A percentile compares a stretch with the other conserved stretches of the same genome.
Evolutionary conservation across 176 grass and related monocot genomes (phyloP).

Genomic region (Lolium multiflorum): DNA sequence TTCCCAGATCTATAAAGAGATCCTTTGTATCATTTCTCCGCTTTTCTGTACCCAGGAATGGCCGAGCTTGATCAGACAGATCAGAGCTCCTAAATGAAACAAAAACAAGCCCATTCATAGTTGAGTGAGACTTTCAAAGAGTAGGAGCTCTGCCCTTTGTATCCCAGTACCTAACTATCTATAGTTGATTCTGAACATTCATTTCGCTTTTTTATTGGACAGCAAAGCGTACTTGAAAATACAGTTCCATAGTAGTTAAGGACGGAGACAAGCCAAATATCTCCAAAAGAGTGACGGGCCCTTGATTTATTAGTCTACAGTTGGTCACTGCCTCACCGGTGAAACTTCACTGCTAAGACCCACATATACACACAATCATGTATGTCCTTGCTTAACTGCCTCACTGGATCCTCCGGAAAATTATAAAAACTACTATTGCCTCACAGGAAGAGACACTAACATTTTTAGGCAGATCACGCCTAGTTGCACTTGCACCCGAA

Average conservation of each 20-base stretch:
- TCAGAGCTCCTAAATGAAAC: not conserved
- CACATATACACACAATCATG: slow-evolving; percentile 41
- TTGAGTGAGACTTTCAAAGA: not conserved
- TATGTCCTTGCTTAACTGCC: slow-evolving; percentile 35
- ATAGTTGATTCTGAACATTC: not conserved
- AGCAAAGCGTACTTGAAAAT: slow-evolving; percentile 28
- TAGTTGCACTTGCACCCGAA: not conserved
- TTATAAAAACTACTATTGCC: not conserved
- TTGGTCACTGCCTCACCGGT: slow-evolving; percentile 46
- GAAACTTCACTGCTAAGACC: slow-evolving; percentile 37
- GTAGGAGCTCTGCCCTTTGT: not conserved
- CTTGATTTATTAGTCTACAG: slow-evolving; percentile 47
- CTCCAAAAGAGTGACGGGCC: slow-evolving; percentile 33
- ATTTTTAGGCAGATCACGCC: not conserved
- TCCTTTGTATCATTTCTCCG: slow-evolving; percentile 4
- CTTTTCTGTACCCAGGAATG: slow-evolving; percentile 32
- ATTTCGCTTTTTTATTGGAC: not conserved
- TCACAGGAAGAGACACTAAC: slow-evolving; percentile 7
- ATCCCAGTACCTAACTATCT: not conserved
- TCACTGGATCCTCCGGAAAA: slow-evolving; percentile 11
- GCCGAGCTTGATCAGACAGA: slow-evolving; percentile 8
- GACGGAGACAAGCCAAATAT: slow-evolving; percentile 45
- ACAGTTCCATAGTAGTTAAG: slow-evolving; percentile 25
- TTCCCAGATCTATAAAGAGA: slow-evolving; percentile 44
- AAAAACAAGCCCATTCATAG: not conserved